Evolutionary conservation across 148 eudicot species (phyloP), one percentile per base, ranked within the genome.

Genomic region (Dianthus caryophyllus): DNA sequence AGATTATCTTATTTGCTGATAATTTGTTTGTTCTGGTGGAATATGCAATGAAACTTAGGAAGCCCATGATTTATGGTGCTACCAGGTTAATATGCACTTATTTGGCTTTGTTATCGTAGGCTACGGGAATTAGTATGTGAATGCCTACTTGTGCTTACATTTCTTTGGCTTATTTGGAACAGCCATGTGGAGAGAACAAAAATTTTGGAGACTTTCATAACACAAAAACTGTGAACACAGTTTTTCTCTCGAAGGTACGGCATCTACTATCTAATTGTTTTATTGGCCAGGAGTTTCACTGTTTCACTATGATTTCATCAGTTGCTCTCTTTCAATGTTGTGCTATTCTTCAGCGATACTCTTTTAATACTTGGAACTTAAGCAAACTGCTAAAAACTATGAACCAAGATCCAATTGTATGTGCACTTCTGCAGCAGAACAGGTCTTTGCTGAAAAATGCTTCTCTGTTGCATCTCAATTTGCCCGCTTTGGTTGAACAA

Each of bases 41-140:
- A 78, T 94, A 94, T 76, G 97, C 99, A 30, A 84, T 71, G 83
- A 90, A 84, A 75, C 97, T 94, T 55, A 77, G 82, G 68, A 94
- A 90, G 71, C 99, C 99, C 68, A 94, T 90, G 97, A 94, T 94
- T 56, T 94, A 88, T 83, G 98, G 98, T 82, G 98, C 96, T 58
- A 90, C 99, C 79, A 94, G 97, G 99, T 94, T n/a, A 71, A 50
- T 30, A 43, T 31, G 15, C 17, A 21, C 65, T 22, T 5, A 55
- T 52, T 4, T 29, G 22, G 30, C 50, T 18, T 27, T 41, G 46
- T 46, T 65, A 44, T 38, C 65, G 41, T 38, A 48, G 11, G 20
- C 18, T 59, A 10, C 21, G n/a, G 20, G 47, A 21, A 38, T 21
- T 44, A 46, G 13, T 63, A 26, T 41, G 31, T 30, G 18, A 25